Evolutionary conservation across 2,329 filamentous ascomycete species (phyloP).

Genomic region (Sclerotinia glacialis): DNA sequence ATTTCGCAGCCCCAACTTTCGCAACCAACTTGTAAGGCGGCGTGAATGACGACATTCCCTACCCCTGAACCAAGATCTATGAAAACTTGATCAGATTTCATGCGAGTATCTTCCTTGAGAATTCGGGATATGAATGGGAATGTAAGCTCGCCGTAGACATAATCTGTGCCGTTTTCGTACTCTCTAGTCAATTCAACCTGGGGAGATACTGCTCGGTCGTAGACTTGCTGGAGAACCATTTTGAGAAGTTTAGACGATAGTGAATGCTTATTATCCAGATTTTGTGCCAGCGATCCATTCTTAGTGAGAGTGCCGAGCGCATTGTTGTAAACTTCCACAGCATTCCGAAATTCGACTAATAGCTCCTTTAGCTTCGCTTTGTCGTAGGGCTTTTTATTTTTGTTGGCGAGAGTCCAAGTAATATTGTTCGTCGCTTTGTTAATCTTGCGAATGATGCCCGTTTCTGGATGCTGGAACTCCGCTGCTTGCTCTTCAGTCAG

Average conservation of each 20-base stretch:
- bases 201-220: conserved; percentile 88
- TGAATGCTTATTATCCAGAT: conserved; percentile 65
- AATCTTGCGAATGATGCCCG: conserved; percentile 73
- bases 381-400: conserved; percentile 47
- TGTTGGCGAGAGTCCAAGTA: conserved; percentile 32
- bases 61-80: conserved; percentile 95
- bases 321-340: conserved; percentile 75
- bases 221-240: conserved; percentile 82
- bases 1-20: conserved; percentile 96
- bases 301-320: conserved; percentile 62
- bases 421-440: conserved; percentile 56
- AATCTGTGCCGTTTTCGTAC: conserved; percentile 87
- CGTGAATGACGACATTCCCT: conserved; percentile 91
- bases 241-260: conserved; percentile 71
- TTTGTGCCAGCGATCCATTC: conserved; percentile 68
- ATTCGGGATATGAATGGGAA: conserved; percentile 81
- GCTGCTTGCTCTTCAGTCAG: conserved; percentile 67
- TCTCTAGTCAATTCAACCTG: conserved; percentile 78
- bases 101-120: conserved; percentile 64
- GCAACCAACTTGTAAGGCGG: conserved; percentile 87
- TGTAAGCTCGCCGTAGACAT: conserved; percentile 90
- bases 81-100: conserved; percentile 83
- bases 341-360: conserved; percentile 66
- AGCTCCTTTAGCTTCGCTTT: conserved; percentile 61
- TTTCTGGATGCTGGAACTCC: conserved; percentile 67